A percentile compares a stretch with the other conserved stretches of the same genome.
Conservation (phyloP, 2,329 filamentous ascomycete species). For the Penicillium sp. region DNA sequence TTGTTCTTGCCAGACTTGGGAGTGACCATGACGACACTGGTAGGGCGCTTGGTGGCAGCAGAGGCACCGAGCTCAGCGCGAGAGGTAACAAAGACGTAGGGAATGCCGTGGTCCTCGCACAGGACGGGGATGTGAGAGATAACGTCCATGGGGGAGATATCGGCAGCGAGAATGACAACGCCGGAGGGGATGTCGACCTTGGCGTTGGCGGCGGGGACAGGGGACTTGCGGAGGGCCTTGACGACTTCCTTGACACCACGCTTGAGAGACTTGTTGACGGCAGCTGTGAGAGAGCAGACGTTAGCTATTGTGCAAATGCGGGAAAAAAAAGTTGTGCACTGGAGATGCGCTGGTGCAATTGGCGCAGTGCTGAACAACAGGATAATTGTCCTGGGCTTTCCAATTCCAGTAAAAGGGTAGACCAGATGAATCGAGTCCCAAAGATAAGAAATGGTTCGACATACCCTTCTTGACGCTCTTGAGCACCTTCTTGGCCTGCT, state of each 20-base stretch:
- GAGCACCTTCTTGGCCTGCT: constrained; percentile 54
- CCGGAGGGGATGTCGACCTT: constrained; percentile 64
- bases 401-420: neutral
- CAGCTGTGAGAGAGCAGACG: constrained; percentile 60
- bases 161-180: constrained; percentile 89
- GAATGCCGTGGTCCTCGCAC: constrained; percentile 96
- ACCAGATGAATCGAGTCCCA: neutral
- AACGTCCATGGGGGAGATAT: constrained; percentile 98
- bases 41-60: constrained; percentile 92
- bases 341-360: constrained; percentile 1
- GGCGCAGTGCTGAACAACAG: neutral
- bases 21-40: constrained; percentile 86
- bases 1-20: constrained; percentile 56
- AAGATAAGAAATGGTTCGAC: constrained; percentile 4
- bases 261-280: constrained; percentile 93
- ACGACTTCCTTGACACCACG: constrained; percentile 99
- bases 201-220: constrained; percentile 66
- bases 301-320: constrained; percentile 19
- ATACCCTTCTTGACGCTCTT: constrained; percentile 56
- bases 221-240: constrained; percentile 94
- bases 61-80: constrained; percentile 92
- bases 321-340: neutral
- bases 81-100: constrained; percentile 92
- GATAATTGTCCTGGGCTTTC: neutral
- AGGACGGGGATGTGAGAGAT: constrained; percentile 97